Conservation (phyloP, 2,329 filamentous ascomycete species). For the Penicillium sp. region DNA sequence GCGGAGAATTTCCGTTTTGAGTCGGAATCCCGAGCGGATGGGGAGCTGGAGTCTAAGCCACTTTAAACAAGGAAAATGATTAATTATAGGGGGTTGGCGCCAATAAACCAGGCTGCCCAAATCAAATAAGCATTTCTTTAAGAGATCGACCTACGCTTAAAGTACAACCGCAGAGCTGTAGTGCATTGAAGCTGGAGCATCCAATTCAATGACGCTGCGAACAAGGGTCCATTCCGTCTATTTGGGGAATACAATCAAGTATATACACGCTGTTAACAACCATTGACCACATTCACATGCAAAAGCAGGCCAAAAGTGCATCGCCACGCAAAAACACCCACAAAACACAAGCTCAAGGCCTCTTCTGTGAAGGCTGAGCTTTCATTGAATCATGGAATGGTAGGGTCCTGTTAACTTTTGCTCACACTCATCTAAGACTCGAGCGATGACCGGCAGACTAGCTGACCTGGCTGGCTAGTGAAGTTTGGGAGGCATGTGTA, state of each 20-base stretch:
- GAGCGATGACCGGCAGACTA: slow-evolving; percentile 1
- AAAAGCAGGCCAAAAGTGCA: slow-evolving; percentile 16
- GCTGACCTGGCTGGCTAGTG: neutral
- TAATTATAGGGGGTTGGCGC: neutral
- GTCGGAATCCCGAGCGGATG: slow-evolving; percentile 17
- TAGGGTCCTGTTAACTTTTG: slow-evolving; percentile 2
- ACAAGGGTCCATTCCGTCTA: slow-evolving; percentile 38
- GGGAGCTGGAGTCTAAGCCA: neutral
- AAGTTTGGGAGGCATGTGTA: slow-evolving; percentile 12
- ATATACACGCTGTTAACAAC: slow-evolving; percentile 31
- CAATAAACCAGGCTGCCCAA: neutral
- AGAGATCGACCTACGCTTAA: neutral
- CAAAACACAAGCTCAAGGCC: slow-evolving; percentile 10
- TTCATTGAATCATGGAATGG: neutral
- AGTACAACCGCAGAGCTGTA: neutral
- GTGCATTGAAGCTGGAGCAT: no score
- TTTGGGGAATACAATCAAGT: slow-evolving; percentile 34
- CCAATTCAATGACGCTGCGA: slow-evolving; percentile 25
- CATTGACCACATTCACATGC: slow-evolving; percentile 23
- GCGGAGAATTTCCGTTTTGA: slow-evolving; percentile 11
- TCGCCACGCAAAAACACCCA: slow-evolving; percentile 12
- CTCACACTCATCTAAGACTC: slow-evolving; percentile 6
- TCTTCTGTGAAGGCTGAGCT: neutral
- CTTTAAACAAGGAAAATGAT: no score
- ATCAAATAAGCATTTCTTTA: no score